phyloP scores from a whole-genome alignment of 2,329 filamentous ascomycete genomes.

The Huntiella bhutanensis region DNA sequence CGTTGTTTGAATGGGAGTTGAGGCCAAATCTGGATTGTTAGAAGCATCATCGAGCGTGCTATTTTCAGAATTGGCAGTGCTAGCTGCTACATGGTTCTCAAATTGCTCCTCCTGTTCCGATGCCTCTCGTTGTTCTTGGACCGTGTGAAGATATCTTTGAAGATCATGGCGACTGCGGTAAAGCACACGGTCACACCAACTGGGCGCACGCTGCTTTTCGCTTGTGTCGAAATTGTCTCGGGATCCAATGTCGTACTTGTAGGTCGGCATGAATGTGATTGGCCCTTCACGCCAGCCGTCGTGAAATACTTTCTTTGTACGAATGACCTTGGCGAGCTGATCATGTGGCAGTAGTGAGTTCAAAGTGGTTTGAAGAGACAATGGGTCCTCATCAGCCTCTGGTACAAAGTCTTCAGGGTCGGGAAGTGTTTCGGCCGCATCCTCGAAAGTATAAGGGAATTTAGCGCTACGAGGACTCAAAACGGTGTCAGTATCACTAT shows the following conservation, averaged over 20 bases:
- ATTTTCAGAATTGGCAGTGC: conserved; percentile 37
- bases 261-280: conserved; percentile 80
- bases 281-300: conserved; percentile 83
- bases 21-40: conserved; percentile 35
- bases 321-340: conserved; percentile 59
- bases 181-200: conserved; percentile 91
- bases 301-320: conserved; percentile 59
- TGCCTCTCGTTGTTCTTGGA: conserved; percentile 45
- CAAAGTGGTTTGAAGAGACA: conserved; percentile 74
- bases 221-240: conserved; percentile 85
- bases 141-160: conserved; percentile 42
- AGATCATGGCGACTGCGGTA: conserved; percentile 61
- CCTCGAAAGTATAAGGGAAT: conserved; percentile 4
- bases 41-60: background rate
- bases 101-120: conserved; percentile 62
- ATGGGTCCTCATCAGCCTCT: conserved; percentile 57
- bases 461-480: conserved; percentile 8
- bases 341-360: conserved; percentile 78
- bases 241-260: conserved; percentile 95
- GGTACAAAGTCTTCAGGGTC: conserved; percentile 48
- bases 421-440: conserved; percentile 21
- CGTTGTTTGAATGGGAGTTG: conserved; percentile 23
- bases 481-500: conserved; percentile 13
- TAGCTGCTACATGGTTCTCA: conserved; percentile 57
- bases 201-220: conserved; percentile 80